Evolutionary conservation across 2,329 filamentous ascomycete genomes (phyloP).

Genomic region (Colletotrichum sp.): DNA sequence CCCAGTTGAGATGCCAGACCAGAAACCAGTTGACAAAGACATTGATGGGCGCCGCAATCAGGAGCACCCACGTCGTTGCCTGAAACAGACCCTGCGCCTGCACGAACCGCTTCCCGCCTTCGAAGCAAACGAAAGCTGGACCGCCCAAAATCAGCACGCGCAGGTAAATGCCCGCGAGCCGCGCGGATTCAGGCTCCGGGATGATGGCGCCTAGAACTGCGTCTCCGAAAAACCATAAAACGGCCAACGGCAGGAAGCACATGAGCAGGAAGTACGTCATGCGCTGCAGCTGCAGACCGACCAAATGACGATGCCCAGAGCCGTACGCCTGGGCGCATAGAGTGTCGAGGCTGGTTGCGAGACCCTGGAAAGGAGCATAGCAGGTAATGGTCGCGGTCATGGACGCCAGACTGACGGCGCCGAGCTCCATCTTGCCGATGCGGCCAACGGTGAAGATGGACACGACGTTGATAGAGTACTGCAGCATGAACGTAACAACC

Average conservation of each 20-base stretch:
- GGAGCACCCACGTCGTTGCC: conserved; percentile 77
- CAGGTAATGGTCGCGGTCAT: conserved; percentile 85
- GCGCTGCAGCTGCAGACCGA: conserved; percentile 78
- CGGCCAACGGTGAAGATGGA: conserved; percentile 81
- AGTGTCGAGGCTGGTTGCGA: conserved; percentile 90
- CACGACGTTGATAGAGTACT: conserved; percentile 84
- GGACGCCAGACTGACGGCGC: conserved; percentile 54
- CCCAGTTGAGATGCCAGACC: conserved; percentile 73
- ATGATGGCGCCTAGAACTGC: conserved; percentile 59
- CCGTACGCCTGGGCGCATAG: conserved; percentile 94
- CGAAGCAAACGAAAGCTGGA: conserved; percentile 78
- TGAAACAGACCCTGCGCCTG: conserved; percentile 84
- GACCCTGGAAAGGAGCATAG: conserved; percentile 79
- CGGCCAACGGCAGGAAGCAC: conserved; percentile 73
- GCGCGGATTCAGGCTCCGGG: conserved; percentile 62
- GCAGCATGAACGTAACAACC: conserved; percentile 76
- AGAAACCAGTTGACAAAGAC: conserved; percentile 79
- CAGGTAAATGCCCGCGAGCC: conserved; percentile 74
- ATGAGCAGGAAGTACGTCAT: conserved; percentile 80
- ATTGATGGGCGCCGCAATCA: conserved; percentile 79
- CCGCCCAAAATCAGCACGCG: conserved; percentile 75
- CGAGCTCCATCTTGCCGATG: conserved; percentile 67
- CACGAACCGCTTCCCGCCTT: conserved; percentile 79
- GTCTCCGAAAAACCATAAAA: conserved; percentile 74
- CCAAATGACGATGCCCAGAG: conserved; percentile 85